Base-by-base conservation (phyloP, 1,284 basidiomycete species). In the Psilocybe mexicana region DNA sequence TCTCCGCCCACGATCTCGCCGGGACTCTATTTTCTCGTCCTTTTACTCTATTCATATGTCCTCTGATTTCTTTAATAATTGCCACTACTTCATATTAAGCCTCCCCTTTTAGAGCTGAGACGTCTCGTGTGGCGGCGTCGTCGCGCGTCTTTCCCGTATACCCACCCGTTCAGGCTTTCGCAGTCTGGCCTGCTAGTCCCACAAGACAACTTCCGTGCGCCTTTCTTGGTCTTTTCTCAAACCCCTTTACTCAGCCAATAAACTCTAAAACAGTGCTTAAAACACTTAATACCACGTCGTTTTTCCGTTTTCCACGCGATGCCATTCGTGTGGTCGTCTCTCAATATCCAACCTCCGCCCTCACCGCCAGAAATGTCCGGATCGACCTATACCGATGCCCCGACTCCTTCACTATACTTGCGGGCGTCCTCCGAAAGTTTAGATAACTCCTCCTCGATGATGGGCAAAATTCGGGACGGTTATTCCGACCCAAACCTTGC, bases 261-360 rank as follows among this genome's bases (percentile, higher is more conserved):
- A 61, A 51, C 45, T 53, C 51, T 53, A 43, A 48, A 53, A 42
- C 45, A 55, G 25, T 33, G 6, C 33, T 58, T 43, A 49, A 30
- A 49, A 45, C 25, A 24, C 38, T 44, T 35, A 46, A 46, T 42
- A 43, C n/a, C 42, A 43, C 43, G 23, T 23, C 43, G 51, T 14
- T 57, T 43, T 52, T 61, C 61, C 61, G 65, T 50, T 26, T 59
- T 46, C 54, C 62, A 55, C 63, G 61, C 60, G 43, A 66, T 66
- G 65, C 56, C 63, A 43, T 44, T 58, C 54, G 46, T 53, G 38
- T 36, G 40, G 36, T 57, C 63, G 35, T 57, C 59, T 38, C 42
- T 51, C 35, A 59, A 52, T 36, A 30, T 58, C 57, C 49, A 59
- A 36, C 50, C 59, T 61, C 63, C 65, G 58, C 54, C 47, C 43